Evolutionary conservation across 202 grass and related monocot species (phyloP).

Genomic region (Panicum hallii): DNA sequence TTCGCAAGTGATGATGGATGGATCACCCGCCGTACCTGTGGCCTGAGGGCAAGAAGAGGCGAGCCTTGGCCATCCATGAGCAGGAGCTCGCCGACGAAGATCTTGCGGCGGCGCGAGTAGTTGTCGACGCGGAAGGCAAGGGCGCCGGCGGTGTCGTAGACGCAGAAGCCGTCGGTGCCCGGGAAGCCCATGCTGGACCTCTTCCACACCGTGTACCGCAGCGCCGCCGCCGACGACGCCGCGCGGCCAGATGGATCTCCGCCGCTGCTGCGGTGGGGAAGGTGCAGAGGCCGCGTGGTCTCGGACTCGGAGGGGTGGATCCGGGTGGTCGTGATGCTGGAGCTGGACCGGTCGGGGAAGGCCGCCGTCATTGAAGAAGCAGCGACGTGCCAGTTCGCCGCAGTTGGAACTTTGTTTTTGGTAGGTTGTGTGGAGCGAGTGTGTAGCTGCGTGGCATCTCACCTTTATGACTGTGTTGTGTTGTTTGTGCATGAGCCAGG

Average conservation of each 20-base stretch:
- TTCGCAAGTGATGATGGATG: background rate
- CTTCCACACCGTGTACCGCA: slow-evolving; percentile 81
- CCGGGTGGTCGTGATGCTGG: slow-evolving; percentile 48
- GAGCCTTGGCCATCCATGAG: slow-evolving; percentile 77
- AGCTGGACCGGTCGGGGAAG: slow-evolving; percentile 19
- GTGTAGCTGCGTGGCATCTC: background rate
- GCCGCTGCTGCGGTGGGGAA: background rate
- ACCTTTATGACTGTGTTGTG: background rate
- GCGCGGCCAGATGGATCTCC: background rate
- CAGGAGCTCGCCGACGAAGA: slow-evolving; percentile 68
- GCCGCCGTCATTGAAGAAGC: background rate
- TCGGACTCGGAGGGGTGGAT: slow-evolving; percentile 54
- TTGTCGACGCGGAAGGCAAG: slow-evolving; percentile 88
- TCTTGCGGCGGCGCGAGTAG: slow-evolving; percentile 66
- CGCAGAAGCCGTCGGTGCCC: slow-evolving; percentile 87
- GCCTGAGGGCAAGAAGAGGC: slow-evolving; percentile 61
- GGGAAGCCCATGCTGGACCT: slow-evolving; percentile 92
- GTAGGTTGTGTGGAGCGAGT: background rate
- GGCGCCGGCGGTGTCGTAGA: slow-evolving; percentile 70
- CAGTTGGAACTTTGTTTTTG: background rate
- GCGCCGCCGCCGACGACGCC: background rate
- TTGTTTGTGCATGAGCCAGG: background rate
- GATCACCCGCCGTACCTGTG: slow-evolving; percentile 58
- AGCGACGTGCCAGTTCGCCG: too few species aligned
- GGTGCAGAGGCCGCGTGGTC: too few species aligned